These are phyloP conservation scores for Colletotrichum spinosum DNA, from an alignment of 2,329 filamentous ascomycete genomes.

Conservation along the genomic window DNA sequence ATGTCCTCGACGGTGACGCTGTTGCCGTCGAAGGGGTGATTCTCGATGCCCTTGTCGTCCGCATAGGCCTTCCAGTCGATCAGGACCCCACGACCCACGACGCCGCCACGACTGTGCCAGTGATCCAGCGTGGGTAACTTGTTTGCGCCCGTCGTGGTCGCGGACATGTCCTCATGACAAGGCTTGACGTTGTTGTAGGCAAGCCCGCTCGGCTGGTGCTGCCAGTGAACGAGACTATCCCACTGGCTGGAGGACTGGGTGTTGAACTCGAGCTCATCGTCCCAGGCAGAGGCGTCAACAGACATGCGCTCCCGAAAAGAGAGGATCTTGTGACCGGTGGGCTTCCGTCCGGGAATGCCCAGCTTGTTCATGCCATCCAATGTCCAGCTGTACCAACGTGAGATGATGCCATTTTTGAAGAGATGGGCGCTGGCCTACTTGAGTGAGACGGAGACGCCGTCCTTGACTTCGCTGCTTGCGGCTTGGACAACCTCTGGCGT, in stretches of 20 bases:
- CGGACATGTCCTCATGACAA: constrained; percentile 46
- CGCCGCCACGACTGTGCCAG: constrained; percentile 63
- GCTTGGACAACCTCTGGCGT: constrained; percentile 57
- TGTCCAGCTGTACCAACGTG: constrained; percentile 49
- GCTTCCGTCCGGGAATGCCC: constrained; percentile 48
- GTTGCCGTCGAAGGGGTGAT: constrained; percentile 63
- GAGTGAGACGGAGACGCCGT: constrained; percentile 64
- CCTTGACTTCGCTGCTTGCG: constrained; percentile 55
- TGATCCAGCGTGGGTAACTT: constrained; percentile 57
- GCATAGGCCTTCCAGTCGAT: constrained; percentile 66
- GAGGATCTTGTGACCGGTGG: constrained; percentile 50
- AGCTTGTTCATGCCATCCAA: constrained; percentile 54
- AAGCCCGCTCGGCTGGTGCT: constrained; percentile 54
- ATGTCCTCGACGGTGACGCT: constrained; percentile 67
- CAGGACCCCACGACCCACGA: constrained; percentile 67
- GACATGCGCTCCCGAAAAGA: constrained; percentile 48
- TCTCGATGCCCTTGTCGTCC: constrained; percentile 60
- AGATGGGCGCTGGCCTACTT: constrained; percentile 52
- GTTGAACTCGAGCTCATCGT: constrained; percentile 66
- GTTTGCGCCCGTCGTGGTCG: constrained; percentile 41
- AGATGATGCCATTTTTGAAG: neutral
- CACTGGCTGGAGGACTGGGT: constrained; percentile 68
- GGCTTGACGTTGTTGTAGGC: constrained; percentile 64
- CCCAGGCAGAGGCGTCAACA: constrained; percentile 47
- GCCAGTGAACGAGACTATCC: constrained; percentile 64